Evolutionary conservation across 495 filamentous ascomycete species (phyloP), one percentile per base, ranked within the genome.

Genomic region (Penicillium ucsense): DNA sequence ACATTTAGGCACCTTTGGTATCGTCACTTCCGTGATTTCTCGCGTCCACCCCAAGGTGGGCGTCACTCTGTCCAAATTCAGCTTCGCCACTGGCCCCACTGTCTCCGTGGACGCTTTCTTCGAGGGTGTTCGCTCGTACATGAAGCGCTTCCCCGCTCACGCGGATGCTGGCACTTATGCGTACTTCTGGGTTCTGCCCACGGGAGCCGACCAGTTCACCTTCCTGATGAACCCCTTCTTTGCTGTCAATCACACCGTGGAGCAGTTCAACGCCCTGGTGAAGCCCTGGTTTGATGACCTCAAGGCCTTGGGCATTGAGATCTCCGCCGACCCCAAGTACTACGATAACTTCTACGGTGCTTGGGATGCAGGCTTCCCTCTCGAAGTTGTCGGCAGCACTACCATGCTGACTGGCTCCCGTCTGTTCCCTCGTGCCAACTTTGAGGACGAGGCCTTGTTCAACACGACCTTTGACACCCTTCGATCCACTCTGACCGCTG

Each of bases 91-190:
- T 33, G 53, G 58, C 12, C 12, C 41, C 37, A 48, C 49, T 9
- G 49, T 75, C 34, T 54, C 67, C 11, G 54, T 43, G 39, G 67
- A 72, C 11, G 60, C 68, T 31, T 80, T 76, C 65, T 79, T 71
- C 73, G 64, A 61, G 0, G 75, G 66, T 5, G 51, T 79, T 11
- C 59, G 67, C 3, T 64, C 69, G 0, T 80, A 73, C 59, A 66
- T 78, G 31, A 47, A 64, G 9, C 59, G 52, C 8, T 79, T 80
- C 51, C 60, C 71, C 38, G 55, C 55, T 5, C 67, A 74, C 49
- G 70, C 75, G 5, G 65, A 73, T 12, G 67, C 69, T 5, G 77
- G 78, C 4, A 73, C 71, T 10, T 81, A 79, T 56, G 68, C 68
- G 11, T 81, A 82, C 63, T 78, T 73, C 62, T 65, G 54, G 52